Percentiles rank a stretch among this genome's conserved stretches.
These are phyloP conservation scores for Rhodotorula sp. DNA, from an alignment of 1,284 basidiomycete species.

Conservation along the genomic window DNA sequence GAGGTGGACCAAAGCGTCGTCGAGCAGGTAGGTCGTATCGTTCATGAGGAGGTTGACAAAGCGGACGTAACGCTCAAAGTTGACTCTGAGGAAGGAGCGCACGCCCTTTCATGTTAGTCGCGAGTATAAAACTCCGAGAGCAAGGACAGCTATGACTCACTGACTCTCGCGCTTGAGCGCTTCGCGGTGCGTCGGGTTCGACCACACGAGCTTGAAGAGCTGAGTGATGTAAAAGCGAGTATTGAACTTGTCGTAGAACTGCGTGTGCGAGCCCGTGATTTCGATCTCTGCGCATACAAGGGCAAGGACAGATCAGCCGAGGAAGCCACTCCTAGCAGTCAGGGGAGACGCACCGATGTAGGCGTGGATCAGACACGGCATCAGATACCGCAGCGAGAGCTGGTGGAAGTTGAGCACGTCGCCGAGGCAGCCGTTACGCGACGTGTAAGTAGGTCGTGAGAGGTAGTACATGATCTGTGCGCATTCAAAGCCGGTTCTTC, in stretches of 20 bases:
- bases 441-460: constrained; percentile 54
- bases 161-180: constrained; percentile 73
- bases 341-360: constrained; percentile 71
- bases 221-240: constrained; percentile 60
- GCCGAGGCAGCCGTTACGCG: constrained; percentile 74
- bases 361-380: constrained; percentile 89
- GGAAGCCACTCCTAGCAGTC: too few species aligned
- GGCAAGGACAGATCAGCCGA: neutral
- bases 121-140: neutral
- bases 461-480: constrained; percentile 75
- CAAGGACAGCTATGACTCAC: constrained; percentile 53
- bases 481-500: neutral
- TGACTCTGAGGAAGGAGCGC: constrained; percentile 53
- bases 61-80: constrained; percentile 85
- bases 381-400: constrained; percentile 80
- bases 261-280: constrained; percentile 92
- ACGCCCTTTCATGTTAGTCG: neutral
- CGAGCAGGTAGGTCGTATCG: constrained; percentile 97
- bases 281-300: constrained; percentile 73
- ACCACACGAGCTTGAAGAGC: constrained; percentile 83
- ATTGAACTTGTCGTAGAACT: constrained; percentile 94
- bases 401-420: constrained; percentile 79
- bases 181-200: constrained; percentile 79
- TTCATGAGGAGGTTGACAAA: constrained; percentile 99
- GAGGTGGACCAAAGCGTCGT: constrained; percentile 88